Percentiles rank a stretch among this genome's conserved stretches.
These are phyloP conservation scores for Trametes pubescens DNA, from an alignment of 1,284 basidiomycete genomes.

Conservation along the genomic window DNA sequence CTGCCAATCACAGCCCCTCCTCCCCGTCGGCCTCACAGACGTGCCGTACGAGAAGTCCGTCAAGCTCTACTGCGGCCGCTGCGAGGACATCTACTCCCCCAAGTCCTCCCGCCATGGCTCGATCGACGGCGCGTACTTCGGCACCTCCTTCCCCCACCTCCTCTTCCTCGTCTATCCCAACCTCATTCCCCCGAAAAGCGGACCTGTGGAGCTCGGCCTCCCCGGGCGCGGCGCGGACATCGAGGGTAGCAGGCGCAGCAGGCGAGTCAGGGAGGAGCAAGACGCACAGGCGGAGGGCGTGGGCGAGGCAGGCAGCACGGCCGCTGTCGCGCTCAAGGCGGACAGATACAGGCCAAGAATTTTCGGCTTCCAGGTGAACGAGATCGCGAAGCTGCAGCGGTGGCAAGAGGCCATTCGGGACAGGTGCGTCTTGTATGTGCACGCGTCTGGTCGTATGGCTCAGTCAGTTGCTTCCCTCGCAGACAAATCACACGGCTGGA, in stretches of 20 bases:
- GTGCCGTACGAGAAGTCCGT: conserved; percentile 96
- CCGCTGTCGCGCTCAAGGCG: conserved; percentile 84
- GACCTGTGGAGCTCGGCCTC: conserved; percentile 59
- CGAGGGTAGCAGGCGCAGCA: conserved; percentile 39
- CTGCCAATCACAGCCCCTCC: conserved; percentile 90
- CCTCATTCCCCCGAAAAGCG: conserved; percentile 86
- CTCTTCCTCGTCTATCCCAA: conserved; percentile 95
- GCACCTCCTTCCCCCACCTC: conserved; percentile 95
- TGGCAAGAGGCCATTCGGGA: conserved; percentile 94
- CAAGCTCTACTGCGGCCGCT: conserved; percentile 95
- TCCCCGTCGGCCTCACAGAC: conserved; percentile 95
- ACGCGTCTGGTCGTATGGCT: no score
- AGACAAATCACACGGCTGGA: conserved; percentile 60
- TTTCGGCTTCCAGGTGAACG: conserved; percentile 94
- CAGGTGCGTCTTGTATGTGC: conserved; percentile 53
- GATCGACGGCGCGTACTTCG: conserved; percentile 97
- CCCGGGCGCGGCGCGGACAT: conserved; percentile 31
- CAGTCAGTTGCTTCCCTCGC: conserved; percentile 1
- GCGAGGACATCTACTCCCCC: conserved; percentile 96
- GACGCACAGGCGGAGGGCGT: conserved; percentile 59
- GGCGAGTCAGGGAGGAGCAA: conserved; percentile 58
- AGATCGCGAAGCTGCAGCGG: conserved; percentile 89
- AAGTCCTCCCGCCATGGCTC: conserved; percentile 94
- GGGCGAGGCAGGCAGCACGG: conserved; percentile 74
- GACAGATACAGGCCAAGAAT: conserved; percentile 91